A percentile compares a stretch with the other conserved stretches of the same genome.
Conservation (phyloP, 2,329 filamentous ascomycete species). For the Hymenoscyphus scutula region DNA sequence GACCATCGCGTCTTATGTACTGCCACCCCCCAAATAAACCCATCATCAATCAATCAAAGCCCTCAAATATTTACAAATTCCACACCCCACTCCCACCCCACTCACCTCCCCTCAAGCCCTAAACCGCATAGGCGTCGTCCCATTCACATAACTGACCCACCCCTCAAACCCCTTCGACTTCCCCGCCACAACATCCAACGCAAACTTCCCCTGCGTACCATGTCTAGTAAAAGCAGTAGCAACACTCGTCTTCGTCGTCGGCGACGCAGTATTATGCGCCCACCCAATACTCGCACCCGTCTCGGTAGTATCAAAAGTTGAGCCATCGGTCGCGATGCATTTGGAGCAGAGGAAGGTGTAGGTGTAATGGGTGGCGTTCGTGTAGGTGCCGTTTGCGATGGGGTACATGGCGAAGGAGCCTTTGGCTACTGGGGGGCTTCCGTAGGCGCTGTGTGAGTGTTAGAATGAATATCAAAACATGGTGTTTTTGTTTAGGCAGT, state of each 20-base stretch:
- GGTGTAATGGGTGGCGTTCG: slow-evolving; percentile 52
- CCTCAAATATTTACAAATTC: no score
- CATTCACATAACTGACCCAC: slow-evolving; percentile 15
- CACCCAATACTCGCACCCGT: slow-evolving; percentile 17
- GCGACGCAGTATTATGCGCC: slow-evolving; percentile 16
- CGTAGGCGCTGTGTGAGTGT: no score
- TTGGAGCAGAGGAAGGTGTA: slow-evolving; percentile 53
- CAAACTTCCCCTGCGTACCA: slow-evolving; percentile 15
- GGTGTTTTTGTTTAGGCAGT: slow-evolving; percentile 19
- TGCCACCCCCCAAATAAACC: no score
- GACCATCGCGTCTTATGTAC: no score
- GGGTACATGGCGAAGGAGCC: slow-evolving; percentile 44
- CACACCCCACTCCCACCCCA: background rate
- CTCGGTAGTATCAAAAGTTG: slow-evolving; percentile 31
- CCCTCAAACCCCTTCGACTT: slow-evolving; percentile 16
- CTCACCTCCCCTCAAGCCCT: background rate
- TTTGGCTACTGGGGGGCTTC: background rate
- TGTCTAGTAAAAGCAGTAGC: slow-evolving; percentile 18
- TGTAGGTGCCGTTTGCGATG: slow-evolving; percentile 50
- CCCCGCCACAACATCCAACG: slow-evolving; percentile 14
- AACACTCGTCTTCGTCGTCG: slow-evolving; percentile 14
- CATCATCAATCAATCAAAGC: no score
- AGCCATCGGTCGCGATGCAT: slow-evolving; percentile 39
- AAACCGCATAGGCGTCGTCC: background rate
- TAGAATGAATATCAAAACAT: slow-evolving; percentile 47